phyloP scores from a whole-genome alignment of 441 rosid genomes.

The Adansonia madagascariensis region DNA sequence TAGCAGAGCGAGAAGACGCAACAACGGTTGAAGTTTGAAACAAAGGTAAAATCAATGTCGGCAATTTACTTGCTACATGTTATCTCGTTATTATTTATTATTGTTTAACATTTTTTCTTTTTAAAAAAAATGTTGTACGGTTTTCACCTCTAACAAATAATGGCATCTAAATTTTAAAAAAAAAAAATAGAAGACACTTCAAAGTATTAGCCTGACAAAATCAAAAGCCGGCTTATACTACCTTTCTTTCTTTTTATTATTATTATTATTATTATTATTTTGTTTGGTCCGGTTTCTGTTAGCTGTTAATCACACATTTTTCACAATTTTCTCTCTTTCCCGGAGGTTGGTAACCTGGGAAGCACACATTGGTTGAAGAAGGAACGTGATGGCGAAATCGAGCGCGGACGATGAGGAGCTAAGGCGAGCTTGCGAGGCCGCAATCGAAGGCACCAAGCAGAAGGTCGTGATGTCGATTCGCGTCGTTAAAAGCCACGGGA shows the following conservation, averaged over 20 bases:
- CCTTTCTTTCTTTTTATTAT: background rate
- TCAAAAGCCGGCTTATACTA: background rate
- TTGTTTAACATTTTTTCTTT: too few relatives aligned
- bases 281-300: slow-evolving; percentile 22
- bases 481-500: slow-evolving; percentile 89
- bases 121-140: too few relatives aligned
- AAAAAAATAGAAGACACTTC: too few relatives aligned
- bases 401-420: slow-evolving; percentile 96
- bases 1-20: too few relatives aligned
- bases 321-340: background rate
- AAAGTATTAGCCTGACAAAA: background rate
- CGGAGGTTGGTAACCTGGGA: background rate
- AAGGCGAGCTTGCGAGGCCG: slow-evolving; percentile 90
- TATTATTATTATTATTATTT: slow-evolving; percentile 1
- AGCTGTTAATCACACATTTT: slow-evolving; percentile 23
- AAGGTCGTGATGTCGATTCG: slow-evolving; percentile 90
- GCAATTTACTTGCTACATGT: too few relatives aligned
- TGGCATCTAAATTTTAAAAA: too few relatives aligned
- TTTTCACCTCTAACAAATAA: too few relatives aligned
- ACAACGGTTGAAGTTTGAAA: too few relatives aligned
- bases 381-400: slow-evolving; percentile 71
- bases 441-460: slow-evolving; percentile 93
- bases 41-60: too few relatives aligned
- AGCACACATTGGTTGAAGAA: slow-evolving; percentile 14
- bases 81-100: too few relatives aligned